Evolutionary conservation across 176 grass and related monocot genomes (phyloP).

Genomic region (Ampelocalamus luodianensis): DNA sequence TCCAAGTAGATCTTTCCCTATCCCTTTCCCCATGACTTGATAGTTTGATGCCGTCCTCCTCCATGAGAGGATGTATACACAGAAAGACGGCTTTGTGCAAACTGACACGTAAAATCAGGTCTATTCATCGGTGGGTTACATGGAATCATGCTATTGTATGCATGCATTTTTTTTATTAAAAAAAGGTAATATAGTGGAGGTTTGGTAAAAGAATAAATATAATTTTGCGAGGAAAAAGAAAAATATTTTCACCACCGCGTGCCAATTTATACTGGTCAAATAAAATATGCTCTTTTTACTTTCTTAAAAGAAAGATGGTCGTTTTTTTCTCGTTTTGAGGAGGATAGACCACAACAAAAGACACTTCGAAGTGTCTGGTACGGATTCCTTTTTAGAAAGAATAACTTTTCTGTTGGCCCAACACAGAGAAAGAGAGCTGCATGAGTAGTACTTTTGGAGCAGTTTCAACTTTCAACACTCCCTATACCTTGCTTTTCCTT

Average conservation of each 20-base stretch:
- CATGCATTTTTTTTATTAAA: neutral
- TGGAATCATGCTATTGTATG: neutral
- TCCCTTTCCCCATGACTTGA: neutral
- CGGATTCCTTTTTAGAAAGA: neutral
- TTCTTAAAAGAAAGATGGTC: neutral
- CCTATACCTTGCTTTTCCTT: neutral
- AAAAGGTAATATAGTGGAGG: too few species aligned
- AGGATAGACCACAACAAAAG: constrained; percentile 9
- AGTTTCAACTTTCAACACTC: too few species aligned
- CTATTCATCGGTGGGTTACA: neutral
- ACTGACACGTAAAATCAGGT: neutral
- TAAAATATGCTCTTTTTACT: neutral
- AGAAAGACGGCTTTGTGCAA: neutral
- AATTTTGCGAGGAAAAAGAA: too few species aligned
- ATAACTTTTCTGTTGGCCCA: neutral
- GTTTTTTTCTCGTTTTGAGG: neutral
- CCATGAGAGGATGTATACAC: neutral
- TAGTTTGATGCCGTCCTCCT: neutral
- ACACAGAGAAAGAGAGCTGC: constrained; percentile 8
- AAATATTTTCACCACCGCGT: neutral
- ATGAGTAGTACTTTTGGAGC: neutral
- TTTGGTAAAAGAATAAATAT: too few species aligned
- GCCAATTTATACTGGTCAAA: neutral
- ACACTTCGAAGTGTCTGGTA: constrained; percentile 3
- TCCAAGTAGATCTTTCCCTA: neutral